Base-by-base conservation (phyloP, 2,329 filamentous ascomycete genomes). In the Trichoderma sp. region DNA sequence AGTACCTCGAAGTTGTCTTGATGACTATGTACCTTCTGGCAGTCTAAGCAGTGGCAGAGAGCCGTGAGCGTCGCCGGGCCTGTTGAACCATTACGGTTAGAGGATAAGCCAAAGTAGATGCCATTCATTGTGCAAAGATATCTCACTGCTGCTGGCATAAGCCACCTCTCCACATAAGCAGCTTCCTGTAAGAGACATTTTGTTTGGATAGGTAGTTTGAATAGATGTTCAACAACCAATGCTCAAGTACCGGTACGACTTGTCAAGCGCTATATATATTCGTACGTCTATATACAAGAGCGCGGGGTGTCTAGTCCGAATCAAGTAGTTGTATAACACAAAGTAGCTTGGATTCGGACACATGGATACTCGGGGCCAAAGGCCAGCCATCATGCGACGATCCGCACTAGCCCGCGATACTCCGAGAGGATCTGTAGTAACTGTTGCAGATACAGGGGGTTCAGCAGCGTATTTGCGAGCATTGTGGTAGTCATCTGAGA, bases 1-100 rank as follows among this genome's bases (percentile, higher is more conserved):
- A 13, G n/a, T 45, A 7, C 4, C n/a, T n/a, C n/a, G n/a, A 25
- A 7, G 3, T 17, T 29, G 15, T 5, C 1, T 37, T 35, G 15
- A 12, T 15, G 15, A 7, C 48, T 25, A 72, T 3, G 19, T 39
- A 81, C 83, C 80, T 87, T 87, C 70, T 86, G 84, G 73, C 84
- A 87, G 69, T 86, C 84, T 13, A 73, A 71, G 73, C 84, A 86
- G 72, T 86, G 83, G 75, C 85, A 87, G 37, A 87, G 76, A 7
- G 83, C 83, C 19, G 79, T 82, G 4, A 75, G 65, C 17, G 75
- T 77, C 4, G 80, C 74, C 42, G 84, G 79, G 12, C 78, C 82
- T 84, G 19, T 25, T 19, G 22, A 19, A 64, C 2, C 9, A 22
- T 8, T 61, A 13, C 1, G 2, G 9, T 35, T 50, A 48, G 39